A percentile compares a stretch with the other conserved stretches of the same genome.
phyloP scores from a whole-genome alignment of 768 basidiomycete genomes.

The Lactarius vividus region DNA sequence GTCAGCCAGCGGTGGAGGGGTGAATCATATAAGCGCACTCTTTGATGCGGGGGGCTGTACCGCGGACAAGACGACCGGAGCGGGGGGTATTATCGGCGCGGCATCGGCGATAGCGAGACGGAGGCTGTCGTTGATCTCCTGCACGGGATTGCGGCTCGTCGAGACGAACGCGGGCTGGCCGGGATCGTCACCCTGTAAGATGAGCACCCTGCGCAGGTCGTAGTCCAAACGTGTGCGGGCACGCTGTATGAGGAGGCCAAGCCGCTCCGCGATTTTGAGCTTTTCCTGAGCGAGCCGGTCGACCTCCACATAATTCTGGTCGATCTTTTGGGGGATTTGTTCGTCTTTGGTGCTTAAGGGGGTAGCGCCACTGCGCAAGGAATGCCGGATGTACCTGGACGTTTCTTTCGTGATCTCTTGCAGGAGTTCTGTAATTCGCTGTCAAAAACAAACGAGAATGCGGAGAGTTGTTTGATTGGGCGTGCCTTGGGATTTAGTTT shows the following conservation, averaged over 20 bases:
- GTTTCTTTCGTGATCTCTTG: conserved; percentile 46
- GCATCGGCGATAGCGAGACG: conserved; percentile 26
- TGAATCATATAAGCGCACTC: conserved; percentile 8
- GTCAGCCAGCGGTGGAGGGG: neutral
- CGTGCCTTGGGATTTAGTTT: conserved; percentile 43
- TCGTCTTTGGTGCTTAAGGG: conserved; percentile 35
- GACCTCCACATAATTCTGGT: conserved; percentile 32
- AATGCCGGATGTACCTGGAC: conserved; percentile 44
- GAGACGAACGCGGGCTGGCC: conserved; percentile 32
- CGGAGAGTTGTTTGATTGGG: neutral
- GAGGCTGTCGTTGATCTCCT: conserved; percentile 35
- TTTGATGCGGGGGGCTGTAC: conserved; percentile 18
- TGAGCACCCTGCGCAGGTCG: conserved; percentile 44
- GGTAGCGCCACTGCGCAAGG: conserved; percentile 34
- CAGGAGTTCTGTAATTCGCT: conserved; percentile 37
- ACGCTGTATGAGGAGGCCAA: conserved; percentile 44
- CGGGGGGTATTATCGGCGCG: conserved; percentile 14
- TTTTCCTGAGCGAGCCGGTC: conserved; percentile 44
- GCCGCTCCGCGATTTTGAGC: conserved; percentile 42
- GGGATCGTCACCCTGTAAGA: conserved; percentile 45
- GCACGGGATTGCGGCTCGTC: conserved; percentile 37
- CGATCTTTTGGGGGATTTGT: conserved; percentile 38
- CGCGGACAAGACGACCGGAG: conserved; percentile 15
- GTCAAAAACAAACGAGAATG: neutral
- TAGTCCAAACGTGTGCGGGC: conserved; percentile 48